Percentiles rank a stretch among this genome's conserved stretches.
Conservation (phyloP, 768 basidiomycete species). For the Suillus clintonianus region DNA sequence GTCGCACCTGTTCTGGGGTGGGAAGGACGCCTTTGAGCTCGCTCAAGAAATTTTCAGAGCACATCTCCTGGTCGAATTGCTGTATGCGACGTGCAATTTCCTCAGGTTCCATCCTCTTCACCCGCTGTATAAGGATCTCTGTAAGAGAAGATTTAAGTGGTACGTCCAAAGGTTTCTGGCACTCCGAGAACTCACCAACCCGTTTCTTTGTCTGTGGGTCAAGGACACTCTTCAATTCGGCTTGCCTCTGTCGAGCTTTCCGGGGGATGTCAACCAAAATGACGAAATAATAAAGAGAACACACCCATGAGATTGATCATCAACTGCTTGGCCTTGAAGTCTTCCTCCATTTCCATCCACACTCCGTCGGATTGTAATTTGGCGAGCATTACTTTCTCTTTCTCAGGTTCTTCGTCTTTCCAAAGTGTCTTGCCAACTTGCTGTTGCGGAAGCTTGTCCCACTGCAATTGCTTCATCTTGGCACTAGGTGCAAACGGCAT, state of each 20-base stretch:
- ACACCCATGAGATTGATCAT: conserved; percentile 88
- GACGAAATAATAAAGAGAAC: conserved; percentile 7
- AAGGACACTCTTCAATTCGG: conserved; percentile 89
- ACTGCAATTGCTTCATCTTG: conserved; percentile 98
- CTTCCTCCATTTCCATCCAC: conserved; percentile 96
- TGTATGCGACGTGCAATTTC: conserved; percentile 83
- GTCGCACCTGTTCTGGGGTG: conserved; percentile 80
- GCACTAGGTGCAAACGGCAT: conserved; percentile 80
- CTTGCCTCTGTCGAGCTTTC: conserved; percentile 77
- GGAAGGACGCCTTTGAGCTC: conserved; percentile 89
- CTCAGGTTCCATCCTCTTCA: conserved; percentile 82
- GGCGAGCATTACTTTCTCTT: conserved; percentile 78
- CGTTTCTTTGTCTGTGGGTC: conserved; percentile 91
- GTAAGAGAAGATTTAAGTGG: not conserved
- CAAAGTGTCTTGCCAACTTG: conserved; percentile 86
- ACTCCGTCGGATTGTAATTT: conserved; percentile 85
- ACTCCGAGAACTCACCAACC: conserved; percentile 64
- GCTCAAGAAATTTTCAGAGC: conserved; percentile 85
- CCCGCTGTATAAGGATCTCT: conserved; percentile 93
- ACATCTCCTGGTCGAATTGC: conserved; percentile 84
- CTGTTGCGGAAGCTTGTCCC: conserved; percentile 96
- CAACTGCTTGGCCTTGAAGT: conserved; percentile 95
- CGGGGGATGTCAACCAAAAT: not conserved
- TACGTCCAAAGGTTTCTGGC: not conserved
- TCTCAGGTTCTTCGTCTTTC: conserved; percentile 64